phyloP scores from a whole-genome alignment of 2,329 filamentous ascomycete species.

The Nigrospora osmanthi region DNA sequence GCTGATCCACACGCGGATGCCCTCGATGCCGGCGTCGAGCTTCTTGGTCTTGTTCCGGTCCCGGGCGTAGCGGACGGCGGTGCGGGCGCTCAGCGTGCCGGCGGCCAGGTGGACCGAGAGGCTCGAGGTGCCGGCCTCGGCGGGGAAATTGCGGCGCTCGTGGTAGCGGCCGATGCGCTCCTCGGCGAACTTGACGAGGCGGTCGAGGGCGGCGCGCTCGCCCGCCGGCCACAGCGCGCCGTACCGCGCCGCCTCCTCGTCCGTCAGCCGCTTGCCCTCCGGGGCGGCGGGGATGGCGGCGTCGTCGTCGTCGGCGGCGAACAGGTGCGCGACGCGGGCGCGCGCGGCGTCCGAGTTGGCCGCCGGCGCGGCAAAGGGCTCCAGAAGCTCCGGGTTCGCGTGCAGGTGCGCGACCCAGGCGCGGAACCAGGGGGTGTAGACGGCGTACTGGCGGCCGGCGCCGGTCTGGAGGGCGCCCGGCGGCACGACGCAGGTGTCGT shows the following conservation, averaged over 20 bases:
- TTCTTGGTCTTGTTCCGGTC: constrained; percentile 39
- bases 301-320: constrained; percentile 31
- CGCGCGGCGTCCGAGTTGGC: constrained; percentile 44
- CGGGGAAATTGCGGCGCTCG: constrained; percentile 57
- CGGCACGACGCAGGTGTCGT: constrained; percentile 76
- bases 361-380: constrained; percentile 48
- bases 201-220: constrained; percentile 59
- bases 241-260: constrained; percentile 51
- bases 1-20: constrained; percentile 67
- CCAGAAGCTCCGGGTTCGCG: constrained; percentile 58
- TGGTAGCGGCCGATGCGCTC: constrained; percentile 56
- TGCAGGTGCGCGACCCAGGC: constrained; percentile 70
- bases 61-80: constrained; percentile 56
- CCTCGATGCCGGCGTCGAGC: constrained; percentile 58
- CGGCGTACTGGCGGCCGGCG: constrained; percentile 69
- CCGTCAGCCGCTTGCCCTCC: constrained; percentile 50
- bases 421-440: constrained; percentile 78
- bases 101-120: constrained; percentile 64
- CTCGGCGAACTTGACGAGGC: constrained; percentile 60
- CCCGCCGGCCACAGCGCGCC: constrained; percentile 63
- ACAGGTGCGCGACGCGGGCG: constrained; percentile 27
- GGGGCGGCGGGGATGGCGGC: constrained; percentile 54
- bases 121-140: constrained; percentile 54
- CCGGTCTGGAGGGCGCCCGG: constrained; percentile 63
- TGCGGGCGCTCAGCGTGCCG: constrained; percentile 60